Base-by-base conservation (phyloP, 2,329 filamentous ascomycete species). In the Colletotrichum theobromicola region DNA sequence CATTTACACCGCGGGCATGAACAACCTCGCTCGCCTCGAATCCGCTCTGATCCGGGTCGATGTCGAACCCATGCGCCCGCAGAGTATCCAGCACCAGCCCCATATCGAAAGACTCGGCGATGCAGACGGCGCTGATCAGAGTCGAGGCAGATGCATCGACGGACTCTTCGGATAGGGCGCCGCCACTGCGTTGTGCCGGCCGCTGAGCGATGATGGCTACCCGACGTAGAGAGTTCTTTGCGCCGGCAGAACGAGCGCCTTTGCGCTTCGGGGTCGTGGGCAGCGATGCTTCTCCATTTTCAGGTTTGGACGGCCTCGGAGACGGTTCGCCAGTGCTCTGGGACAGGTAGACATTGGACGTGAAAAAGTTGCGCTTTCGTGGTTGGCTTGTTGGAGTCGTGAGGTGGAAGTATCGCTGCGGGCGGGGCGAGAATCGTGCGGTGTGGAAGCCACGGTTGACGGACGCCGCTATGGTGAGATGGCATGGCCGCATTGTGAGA, bases 121-220 rank as follows among this genome's bases (percentile, higher is more conserved):
- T 86, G 77, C 91, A 93, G 35, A 92, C 88, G 21, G 92, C 91
- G 75, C 86, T 90, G 76, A 93, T 88, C 78, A 82, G 83, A 77
- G 83, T 89, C 77, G 80, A 84, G 74, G 82, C 84, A 67, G 84
- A 85, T 67, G 82, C 82, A 15, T 79, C 80, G 5, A 70, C 64
- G 35, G 74, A 73, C 61, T 80, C 80, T 74, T 77, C 80, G 28
- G 58, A 42, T 85, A 88, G 73, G 86, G 90, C 77, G 85, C 86
- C 84, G 24, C 77, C 53, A 24, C 78, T 79, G 66, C 81, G 80
- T 67, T 86, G 78, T 37, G 79, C 85, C n/a, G 86, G 83, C 76
- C 88, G 88, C 81, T 98, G 95, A 21, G 96, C 95, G 79, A 97
- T 95, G 21, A 95, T 94, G 35, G 96, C 95, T 15, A 98, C 95